Evolutionary conservation across 2,329 filamentous ascomycete genomes (phyloP).

Genomic region (Colletotrichum salicis): DNA sequence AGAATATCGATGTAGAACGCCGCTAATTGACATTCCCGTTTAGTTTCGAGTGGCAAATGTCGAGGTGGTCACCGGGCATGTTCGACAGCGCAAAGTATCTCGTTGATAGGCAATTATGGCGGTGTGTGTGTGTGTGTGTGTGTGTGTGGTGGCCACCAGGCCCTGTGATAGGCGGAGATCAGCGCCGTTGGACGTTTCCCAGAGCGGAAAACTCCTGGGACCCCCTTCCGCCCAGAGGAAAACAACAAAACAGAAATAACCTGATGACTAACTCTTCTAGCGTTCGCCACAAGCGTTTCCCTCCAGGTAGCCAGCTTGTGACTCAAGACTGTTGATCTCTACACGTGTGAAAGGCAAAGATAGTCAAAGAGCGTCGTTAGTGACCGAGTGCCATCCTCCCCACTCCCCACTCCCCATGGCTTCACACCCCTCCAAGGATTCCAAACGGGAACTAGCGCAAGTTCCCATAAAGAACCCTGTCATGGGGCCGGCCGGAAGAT

Average conservation of each 20-base stretch:
- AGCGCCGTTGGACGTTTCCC: not conserved
- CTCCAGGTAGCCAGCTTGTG: slow-evolving; percentile 7
- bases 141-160: not conserved
- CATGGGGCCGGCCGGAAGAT: slow-evolving; percentile 23
- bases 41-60: not conserved
- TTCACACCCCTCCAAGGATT: slow-evolving; percentile 32
- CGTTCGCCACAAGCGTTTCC: not conserved
- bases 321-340: slow-evolving; percentile 7
- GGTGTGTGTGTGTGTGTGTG: not conserved
- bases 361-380: slow-evolving; percentile 27
- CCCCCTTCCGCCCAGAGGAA: too few relatives aligned
- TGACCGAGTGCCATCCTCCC: slow-evolving; percentile 22
- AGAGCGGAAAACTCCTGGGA: not conserved
- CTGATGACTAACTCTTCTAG: slow-evolving; percentile 1
- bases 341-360: slow-evolving; percentile 21
- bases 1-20: not conserved
- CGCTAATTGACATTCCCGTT: not conserved
- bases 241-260: not conserved
- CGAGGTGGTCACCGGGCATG: slow-evolving; percentile 19
- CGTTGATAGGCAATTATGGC: not conserved
- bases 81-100: not conserved
- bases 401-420: slow-evolving; percentile 30
- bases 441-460: slow-evolving; percentile 36
- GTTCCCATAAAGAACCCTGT: slow-evolving; percentile 31
- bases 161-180: not conserved